phyloP scores from a whole-genome alignment of 176 grass and related monocot genomes.

The Cenchrus purpureus region DNA sequence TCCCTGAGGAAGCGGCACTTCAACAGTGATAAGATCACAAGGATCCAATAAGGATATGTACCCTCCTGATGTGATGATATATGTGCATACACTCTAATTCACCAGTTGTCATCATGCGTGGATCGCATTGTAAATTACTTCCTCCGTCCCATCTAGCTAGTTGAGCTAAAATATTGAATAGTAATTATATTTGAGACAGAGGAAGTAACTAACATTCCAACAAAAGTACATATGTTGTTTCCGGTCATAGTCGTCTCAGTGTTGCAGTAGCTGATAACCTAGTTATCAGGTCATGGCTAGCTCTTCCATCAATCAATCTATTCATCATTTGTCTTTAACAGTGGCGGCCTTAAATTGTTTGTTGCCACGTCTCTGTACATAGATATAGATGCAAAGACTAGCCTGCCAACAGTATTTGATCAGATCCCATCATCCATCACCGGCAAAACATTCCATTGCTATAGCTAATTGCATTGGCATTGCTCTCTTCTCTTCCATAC shows the following conservation, averaged over 20 bases:
- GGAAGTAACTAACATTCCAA: no score
- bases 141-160: no score
- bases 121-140: no score
- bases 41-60: neutral
- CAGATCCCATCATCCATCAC: neutral
- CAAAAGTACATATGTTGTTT: no score
- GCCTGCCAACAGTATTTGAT: no score
- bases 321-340: neutral
- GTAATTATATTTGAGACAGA: no score
- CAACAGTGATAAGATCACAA: neutral
- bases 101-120: neutral
- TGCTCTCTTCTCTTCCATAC: neutral
- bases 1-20: neutral
- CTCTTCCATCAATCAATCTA: neutral
- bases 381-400: no score
- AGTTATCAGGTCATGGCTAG: neutral
- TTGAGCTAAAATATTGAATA: no score
- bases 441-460: neutral
- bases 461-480: neutral
- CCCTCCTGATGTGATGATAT: neutral
- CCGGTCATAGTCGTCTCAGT: no score
- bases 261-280: no score
- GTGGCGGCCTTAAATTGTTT: conserved; percentile 1
- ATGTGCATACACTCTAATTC: neutral
- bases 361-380: conserved; percentile 17